Base-by-base conservation (phyloP, 345 rosid species). In the Populus euphratica region DNA sequence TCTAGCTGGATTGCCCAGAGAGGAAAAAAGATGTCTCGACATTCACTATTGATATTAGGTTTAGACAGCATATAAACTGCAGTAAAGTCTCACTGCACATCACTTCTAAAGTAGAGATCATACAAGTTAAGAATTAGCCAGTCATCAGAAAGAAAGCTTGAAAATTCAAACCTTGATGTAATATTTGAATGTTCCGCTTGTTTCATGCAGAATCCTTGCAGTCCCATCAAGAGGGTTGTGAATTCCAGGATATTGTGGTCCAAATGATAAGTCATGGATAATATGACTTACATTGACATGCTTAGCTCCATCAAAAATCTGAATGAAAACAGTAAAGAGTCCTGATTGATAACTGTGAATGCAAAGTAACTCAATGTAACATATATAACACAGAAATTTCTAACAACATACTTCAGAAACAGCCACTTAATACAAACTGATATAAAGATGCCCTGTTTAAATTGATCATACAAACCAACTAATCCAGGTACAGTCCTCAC, bases 201-300 rank as follows among this genome's bases (percentile, higher is more conserved):
- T 73, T 17, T 85, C 88, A 69, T 82, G 97, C 79, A 94, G 86
- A 76, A 88, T 83, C 74, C 98, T 86, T 29, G 12, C 77, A 2
- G 97, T 96, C 70, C 81, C 98, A 81, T 96, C 98, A 72, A 96
- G 93, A 43, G 98, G 99, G 79, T 96, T 96, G 89, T 92, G 98
- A 81, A 92, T 74, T 77, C 99, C 98, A 2, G 97, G 99, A 83
- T 92, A 96, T 74, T 94, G 87, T 6, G 98, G 98, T 71, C 99
- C 98, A 82, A 96, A 96, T 70, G 99, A 89, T 79, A 96, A 79
- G 83, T 92, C 95, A 75, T 96, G 92, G 79, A 96, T 92, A 59
- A 81, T 39, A 85, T 96, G 99, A 81, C 98, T 96, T 44, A 96
- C 94, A 74, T 94, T 96, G 52, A 96, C 99, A 67, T 89, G 89